phyloP scores from a whole-genome alignment of 768 basidiomycete species.

The Amyloporia xantha region DNA sequence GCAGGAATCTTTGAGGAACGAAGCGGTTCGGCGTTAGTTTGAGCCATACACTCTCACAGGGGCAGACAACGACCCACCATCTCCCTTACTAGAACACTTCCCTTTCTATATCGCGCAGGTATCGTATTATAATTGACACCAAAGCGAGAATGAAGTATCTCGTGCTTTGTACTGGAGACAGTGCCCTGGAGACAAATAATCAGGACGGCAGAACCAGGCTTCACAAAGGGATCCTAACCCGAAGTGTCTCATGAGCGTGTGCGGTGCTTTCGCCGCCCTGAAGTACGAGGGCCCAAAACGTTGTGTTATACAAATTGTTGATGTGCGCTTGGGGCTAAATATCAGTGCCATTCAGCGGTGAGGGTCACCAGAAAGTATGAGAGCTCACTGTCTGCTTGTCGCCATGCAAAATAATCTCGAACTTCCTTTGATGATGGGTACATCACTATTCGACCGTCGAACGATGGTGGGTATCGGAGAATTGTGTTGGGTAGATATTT shows the following conservation, averaged over 20 bases:
- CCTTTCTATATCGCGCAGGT: slow-evolving; percentile 70
- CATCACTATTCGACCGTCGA: slow-evolving; percentile 82
- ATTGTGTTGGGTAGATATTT: slow-evolving; percentile 67
- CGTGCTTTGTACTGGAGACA: slow-evolving; percentile 83
- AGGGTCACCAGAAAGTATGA: background rate
- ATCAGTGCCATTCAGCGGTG: background rate
- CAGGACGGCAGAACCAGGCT: background rate
- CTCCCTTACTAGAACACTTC: slow-evolving; percentile 74
- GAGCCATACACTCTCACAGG: background rate
- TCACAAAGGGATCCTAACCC: slow-evolving; percentile 35
- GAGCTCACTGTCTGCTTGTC: slow-evolving; percentile 87
- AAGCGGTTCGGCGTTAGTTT: too few relatives aligned
- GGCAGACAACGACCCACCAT: slow-evolving; percentile 30
- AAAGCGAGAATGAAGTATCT: slow-evolving; percentile 79
- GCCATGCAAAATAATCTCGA: slow-evolving; percentile 92
- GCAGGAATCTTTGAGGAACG: too few relatives aligned
- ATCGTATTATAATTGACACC: slow-evolving; percentile 83
- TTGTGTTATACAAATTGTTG: slow-evolving; percentile 96
- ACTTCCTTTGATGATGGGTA: slow-evolving; percentile 72
- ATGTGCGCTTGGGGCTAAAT: slow-evolving; percentile 67
- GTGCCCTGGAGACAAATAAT: slow-evolving; percentile 58
- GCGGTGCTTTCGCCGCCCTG: slow-evolving; percentile 71
- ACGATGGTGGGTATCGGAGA: slow-evolving; percentile 80
- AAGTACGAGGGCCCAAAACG: slow-evolving; percentile 90
- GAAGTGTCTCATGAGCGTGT: slow-evolving; percentile 76